Evolutionary conservation across 1,139 yeast species (phyloP).

Genomic region (Taphrina flavorubra): DNA sequence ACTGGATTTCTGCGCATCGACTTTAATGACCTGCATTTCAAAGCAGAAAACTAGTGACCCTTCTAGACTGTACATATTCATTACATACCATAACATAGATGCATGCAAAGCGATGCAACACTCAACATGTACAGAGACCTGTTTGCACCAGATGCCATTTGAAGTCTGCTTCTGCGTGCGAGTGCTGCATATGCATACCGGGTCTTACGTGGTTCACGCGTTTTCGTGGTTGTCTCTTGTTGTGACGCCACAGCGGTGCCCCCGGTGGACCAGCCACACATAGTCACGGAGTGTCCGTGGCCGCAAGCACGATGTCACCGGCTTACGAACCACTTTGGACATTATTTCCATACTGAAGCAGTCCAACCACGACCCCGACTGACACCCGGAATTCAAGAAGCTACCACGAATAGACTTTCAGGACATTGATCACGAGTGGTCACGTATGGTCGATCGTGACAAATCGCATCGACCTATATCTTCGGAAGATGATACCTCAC

Average conservation of each 20-base stretch:
- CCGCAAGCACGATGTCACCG: constrained; percentile 4
- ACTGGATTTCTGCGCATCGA: constrained; percentile 11
- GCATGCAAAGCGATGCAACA: no score
- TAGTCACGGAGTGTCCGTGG: not conserved
- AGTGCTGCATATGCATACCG: no score
- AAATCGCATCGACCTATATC: not conserved
- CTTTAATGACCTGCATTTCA: not conserved
- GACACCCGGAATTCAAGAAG: no score
- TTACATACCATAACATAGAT: not conserved
- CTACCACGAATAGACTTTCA: no score
- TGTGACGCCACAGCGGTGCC: not conserved
- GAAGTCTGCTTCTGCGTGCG: no score
- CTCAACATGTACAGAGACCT: no score
- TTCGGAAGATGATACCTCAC: not conserved
- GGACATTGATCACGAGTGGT: no score
- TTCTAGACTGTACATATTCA: not conserved
- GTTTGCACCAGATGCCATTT: no score
- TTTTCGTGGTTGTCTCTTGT: not conserved
- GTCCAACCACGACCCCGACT: no score
- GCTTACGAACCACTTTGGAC: constrained; percentile 9
- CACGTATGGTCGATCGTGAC: no score
- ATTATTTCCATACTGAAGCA: no score
- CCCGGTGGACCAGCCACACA: not conserved
- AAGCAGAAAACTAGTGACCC: no score
- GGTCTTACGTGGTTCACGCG: not conserved